Evolutionary conservation across 805 yeast species (phyloP).

Genomic region (Candida schatavii): DNA sequence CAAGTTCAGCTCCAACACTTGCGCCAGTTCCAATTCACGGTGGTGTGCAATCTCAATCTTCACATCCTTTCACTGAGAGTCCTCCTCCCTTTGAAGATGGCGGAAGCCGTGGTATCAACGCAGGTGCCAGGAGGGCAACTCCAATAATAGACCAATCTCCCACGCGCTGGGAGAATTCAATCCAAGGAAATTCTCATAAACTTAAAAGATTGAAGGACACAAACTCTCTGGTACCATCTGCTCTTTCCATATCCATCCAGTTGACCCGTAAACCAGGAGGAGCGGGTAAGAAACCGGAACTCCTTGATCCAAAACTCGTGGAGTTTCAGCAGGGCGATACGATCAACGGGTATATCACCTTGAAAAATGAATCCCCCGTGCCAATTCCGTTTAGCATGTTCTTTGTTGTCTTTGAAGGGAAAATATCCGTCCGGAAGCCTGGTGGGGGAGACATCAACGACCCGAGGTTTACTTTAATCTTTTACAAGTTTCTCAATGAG

Average conservation of each 20-base stretch:
- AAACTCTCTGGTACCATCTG: neutral
- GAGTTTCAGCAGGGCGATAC: slow-evolving; percentile 28
- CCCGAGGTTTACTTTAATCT: slow-evolving; percentile 18
- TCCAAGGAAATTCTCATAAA: slow-evolving; percentile 25
- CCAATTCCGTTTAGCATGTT: slow-evolving; percentile 27
- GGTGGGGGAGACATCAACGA: slow-evolving; percentile 16
- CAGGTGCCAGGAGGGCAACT: neutral
- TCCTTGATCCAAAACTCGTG: slow-evolving; percentile 14
- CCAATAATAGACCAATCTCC: slow-evolving; percentile 5
- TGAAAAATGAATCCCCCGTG: slow-evolving; percentile 14
- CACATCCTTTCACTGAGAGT: neutral
- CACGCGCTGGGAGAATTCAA: slow-evolving; percentile 26
- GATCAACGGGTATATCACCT: slow-evolving; percentile 22
- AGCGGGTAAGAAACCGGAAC: slow-evolving; percentile 14
- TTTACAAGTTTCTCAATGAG: slow-evolving; percentile 29
- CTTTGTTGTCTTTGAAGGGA: slow-evolving; percentile 28
- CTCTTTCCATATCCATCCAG: slow-evolving; percentile 16
- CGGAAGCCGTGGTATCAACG: no score
- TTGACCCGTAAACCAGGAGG: slow-evolving; percentile 16
- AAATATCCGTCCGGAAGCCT: slow-evolving; percentile 16
- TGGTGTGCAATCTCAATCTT: neutral
- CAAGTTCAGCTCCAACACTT: neutral
- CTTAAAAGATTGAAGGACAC: slow-evolving; percentile 18
- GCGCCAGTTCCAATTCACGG: neutral
- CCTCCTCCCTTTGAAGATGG: slow-evolving; percentile 5